These are phyloP conservation scores for Cutaneotrichosporon dermatis DNA, from an alignment of 1,284 basidiomycete species.

Conservation along the genomic window DNA sequence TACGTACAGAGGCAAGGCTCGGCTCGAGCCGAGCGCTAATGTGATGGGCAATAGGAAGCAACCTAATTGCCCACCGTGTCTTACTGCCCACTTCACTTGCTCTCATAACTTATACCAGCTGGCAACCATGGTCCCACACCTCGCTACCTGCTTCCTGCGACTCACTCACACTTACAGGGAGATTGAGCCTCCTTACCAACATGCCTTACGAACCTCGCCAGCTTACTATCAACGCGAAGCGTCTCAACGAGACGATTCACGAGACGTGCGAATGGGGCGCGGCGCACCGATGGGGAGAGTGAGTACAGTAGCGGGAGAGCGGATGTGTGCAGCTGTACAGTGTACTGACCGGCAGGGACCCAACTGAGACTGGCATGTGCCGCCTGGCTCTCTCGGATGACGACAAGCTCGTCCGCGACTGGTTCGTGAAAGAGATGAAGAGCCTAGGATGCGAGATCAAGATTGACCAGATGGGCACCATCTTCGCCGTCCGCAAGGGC, in stretches of 20 bases:
- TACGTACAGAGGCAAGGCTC: too few relatives aligned
- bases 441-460: slow-evolving; percentile 35
- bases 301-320: not conserved
- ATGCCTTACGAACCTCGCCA: slow-evolving; percentile 8
- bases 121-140: too few relatives aligned
- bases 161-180: too few relatives aligned
- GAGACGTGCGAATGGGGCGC: slow-evolving; percentile 35
- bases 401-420: slow-evolving; percentile 34
- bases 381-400: slow-evolving; percentile 34
- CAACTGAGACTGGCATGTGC: slow-evolving; percentile 17
- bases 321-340: not conserved
- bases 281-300: slow-evolving; percentile 15
- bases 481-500: slow-evolving; percentile 35
- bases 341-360: slow-evolving; percentile 8
- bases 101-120: too few relatives aligned
- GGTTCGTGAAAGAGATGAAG: slow-evolving; percentile 33
- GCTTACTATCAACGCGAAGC: slow-evolving; percentile 24
- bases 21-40: too few relatives aligned
- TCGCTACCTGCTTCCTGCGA: too few relatives aligned
- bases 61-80: too few relatives aligned
- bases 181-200: too few relatives aligned
- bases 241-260: slow-evolving; percentile 37
- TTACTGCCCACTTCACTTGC: too few relatives aligned
- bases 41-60: too few relatives aligned
- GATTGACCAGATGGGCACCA: slow-evolving; percentile 41